Percentiles rank a stretch among this genome's conserved stretches.
These are phyloP conservation scores for Wickerhamiella cacticola DNA, from an alignment of 805 yeast genomes.

Conservation along the genomic window DNA sequence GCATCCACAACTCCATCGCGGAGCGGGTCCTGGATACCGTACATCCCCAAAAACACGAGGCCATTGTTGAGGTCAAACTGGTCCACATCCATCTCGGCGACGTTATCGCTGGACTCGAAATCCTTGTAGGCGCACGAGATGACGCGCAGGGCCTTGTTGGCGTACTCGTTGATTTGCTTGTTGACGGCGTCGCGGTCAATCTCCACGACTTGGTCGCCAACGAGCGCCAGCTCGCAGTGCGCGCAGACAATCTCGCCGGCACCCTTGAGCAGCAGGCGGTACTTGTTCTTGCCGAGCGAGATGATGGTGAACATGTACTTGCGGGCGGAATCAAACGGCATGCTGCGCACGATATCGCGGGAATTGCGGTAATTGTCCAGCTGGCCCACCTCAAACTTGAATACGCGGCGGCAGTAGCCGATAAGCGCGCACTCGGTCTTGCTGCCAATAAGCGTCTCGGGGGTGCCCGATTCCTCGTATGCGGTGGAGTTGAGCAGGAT, in stretches of 20 bases:
- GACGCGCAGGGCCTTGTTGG: conserved; percentile 74
- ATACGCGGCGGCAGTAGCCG: conserved; percentile 46
- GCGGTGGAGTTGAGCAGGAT: conserved; percentile 78
- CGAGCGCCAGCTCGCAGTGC: not conserved
- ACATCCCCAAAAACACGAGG: conserved; percentile 55
- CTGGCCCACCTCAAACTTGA: conserved; percentile 33
- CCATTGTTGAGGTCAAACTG: conserved; percentile 17
- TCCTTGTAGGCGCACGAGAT: conserved; percentile 79
- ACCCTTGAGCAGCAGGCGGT: conserved; percentile 69
- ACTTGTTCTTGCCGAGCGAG: conserved; percentile 31
- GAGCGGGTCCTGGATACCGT: conserved; percentile 92
- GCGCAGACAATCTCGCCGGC: conserved; percentile 76
- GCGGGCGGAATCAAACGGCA: conserved; percentile 85
- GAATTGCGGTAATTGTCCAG: conserved; percentile 40
- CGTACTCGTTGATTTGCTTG: conserved; percentile 43
- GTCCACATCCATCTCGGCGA: conserved; percentile 15
- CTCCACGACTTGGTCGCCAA: conserved; percentile 8
- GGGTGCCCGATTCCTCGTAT: conserved; percentile 41
- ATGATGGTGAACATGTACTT: conserved; percentile 86
- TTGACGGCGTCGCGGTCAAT: conserved; percentile 28
- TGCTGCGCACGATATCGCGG: conserved; percentile 46
- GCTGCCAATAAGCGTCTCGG: conserved; percentile 71
- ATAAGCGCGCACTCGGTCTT: conserved; percentile 90
- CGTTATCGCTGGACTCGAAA: conserved; percentile 24
- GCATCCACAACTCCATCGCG: conserved; percentile 86